phyloP scores from a whole-genome alignment of 306 rosid genomes.

The Vicia faba region DNA sequence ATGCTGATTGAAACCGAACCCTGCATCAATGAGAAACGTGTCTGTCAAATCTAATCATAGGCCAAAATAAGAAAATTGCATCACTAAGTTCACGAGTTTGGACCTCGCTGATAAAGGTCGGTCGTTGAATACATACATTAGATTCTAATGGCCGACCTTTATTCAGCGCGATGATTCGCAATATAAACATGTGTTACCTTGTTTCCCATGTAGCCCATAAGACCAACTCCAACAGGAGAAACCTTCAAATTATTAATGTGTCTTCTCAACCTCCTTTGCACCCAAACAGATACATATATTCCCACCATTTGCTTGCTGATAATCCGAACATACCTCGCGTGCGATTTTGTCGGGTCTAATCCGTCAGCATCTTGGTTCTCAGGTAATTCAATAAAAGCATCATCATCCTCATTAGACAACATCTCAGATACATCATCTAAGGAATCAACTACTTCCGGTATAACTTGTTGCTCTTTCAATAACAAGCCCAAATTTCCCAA shows the following conservation, averaged over 20 bases:
- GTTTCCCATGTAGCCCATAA: slow-evolving; percentile 99
- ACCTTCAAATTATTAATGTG: slow-evolving; percentile 83
- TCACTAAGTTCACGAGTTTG: neutral
- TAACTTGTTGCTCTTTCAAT: slow-evolving; percentile 50
- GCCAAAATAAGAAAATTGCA: neutral
- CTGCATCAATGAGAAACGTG: slow-evolving; percentile 53
- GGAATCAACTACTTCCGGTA: slow-evolving; percentile 54
- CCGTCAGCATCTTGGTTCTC: slow-evolving; percentile 35
- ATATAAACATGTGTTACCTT: slow-evolving; percentile 58
- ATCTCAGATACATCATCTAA: slow-evolving; percentile 50
- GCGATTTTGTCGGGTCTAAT: slow-evolving; percentile 33
- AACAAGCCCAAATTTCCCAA: slow-evolving; percentile 58
- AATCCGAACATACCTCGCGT: slow-evolving; percentile 67
- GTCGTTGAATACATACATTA: neutral
- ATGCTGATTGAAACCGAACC: slow-evolving; percentile 95
- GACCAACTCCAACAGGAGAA: slow-evolving; percentile 93
- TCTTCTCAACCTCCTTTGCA: slow-evolving; percentile 84
- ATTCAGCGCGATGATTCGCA: neutral
- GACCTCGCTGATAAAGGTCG: neutral
- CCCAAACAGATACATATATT: slow-evolving; percentile 90
- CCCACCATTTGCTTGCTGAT: slow-evolving; percentile 99
- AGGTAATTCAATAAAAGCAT: slow-evolving; percentile 54
- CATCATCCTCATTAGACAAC: slow-evolving; percentile 55
- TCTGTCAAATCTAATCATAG: neutral
- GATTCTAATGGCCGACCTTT: neutral